Conservation (phyloP, 2,329 filamentous ascomycete genomes). For the Aspergillus pseudoterreus region DNA sequence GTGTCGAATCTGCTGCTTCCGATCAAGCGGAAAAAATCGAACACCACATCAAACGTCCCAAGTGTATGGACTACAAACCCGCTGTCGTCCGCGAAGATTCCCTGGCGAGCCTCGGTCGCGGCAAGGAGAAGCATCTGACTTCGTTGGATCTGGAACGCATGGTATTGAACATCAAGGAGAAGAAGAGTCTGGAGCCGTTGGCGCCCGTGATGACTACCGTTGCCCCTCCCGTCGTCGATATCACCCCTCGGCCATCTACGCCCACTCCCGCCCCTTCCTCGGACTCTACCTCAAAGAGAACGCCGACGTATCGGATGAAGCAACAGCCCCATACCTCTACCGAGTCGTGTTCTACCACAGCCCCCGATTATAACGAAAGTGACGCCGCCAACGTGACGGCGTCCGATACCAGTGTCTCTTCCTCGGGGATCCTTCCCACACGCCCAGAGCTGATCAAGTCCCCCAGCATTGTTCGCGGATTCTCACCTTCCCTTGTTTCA, state of each 20-base stretch:
- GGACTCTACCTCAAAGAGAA: conserved; percentile 26
- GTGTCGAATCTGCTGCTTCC: conserved; percentile 66
- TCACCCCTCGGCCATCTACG: conserved; percentile 42
- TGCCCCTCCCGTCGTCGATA: conserved; percentile 37
- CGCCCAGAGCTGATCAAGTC: conserved; percentile 51
- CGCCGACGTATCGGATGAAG: conserved; percentile 25
- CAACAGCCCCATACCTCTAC: conserved; percentile 44
- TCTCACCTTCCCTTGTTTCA: conserved; percentile 71
- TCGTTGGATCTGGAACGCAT: conserved; percentile 90
- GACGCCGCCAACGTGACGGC: conserved; percentile 40
- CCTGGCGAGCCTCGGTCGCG: conserved; percentile 63
- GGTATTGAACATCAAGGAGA: conserved; percentile 86
- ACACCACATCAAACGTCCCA: conserved; percentile 56
- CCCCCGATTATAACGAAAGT: conserved; percentile 42
- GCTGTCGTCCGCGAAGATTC: conserved; percentile 50
- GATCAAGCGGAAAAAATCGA: conserved; percentile 57
- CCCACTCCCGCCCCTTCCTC: conserved; percentile 37
- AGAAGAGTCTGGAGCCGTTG: conserved; percentile 62
- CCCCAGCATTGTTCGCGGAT: conserved; percentile 77
- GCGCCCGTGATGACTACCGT: conserved; percentile 44
- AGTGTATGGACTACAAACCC: conserved; percentile 63
- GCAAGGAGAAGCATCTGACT: conserved; percentile 83
- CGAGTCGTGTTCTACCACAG: conserved; percentile 60
- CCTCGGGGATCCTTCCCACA: conserved; percentile 41
- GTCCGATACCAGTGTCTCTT: conserved; percentile 62